Evolutionary conservation across 805 yeast genomes (phyloP).

Genomic region (Hanseniaspora singularis): DNA sequence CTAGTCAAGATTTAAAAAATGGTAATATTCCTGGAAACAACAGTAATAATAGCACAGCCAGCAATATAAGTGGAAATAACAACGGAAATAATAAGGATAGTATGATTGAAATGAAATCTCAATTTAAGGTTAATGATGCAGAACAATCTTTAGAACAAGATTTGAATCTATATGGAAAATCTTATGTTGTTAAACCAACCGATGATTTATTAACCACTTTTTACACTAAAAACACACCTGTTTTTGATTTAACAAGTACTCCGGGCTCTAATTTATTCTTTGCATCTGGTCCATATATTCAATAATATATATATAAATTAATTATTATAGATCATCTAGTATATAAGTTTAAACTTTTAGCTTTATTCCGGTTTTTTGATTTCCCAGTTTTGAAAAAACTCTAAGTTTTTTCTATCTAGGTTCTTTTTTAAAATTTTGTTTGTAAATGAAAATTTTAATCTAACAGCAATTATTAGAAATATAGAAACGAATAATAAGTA

Average conservation of each 20-base stretch:
- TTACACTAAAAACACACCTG: slow-evolving; percentile 87
- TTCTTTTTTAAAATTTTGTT: not conserved
- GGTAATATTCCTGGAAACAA: not conserved
- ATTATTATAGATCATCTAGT: no score
- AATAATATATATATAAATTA: slow-evolving; percentile 18
- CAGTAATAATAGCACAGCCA: not conserved
- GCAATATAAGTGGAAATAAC: not conserved
- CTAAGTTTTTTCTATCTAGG: not conserved
- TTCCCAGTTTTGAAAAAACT: slow-evolving; percentile 20
- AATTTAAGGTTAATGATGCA: slow-evolving; percentile 19
- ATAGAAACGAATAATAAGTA: no score
- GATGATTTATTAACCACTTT: slow-evolving; percentile 87
- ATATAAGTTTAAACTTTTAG: slow-evolving; percentile 10
- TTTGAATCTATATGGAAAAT: slow-evolving; percentile 38
- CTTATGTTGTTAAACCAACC: slow-evolving; percentile 66
- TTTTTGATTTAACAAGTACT: slow-evolving; percentile 84
- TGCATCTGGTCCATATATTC: slow-evolving; percentile 79
- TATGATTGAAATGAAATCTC: not conserved
- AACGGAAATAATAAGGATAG: not conserved
- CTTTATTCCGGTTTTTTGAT: slow-evolving; percentile 20
- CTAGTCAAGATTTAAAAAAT: slow-evolving; percentile 14
- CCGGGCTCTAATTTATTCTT: slow-evolving; percentile 69
- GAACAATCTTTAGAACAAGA: slow-evolving; percentile 22
- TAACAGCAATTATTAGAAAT: not conserved
- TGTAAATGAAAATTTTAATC: not conserved